Percentiles rank a stretch among this genome's conserved stretches.
Evolutionary conservation across 2,329 filamentous ascomycete genomes (phyloP).

Genomic region (Pseudomassariella vexata): DNA sequence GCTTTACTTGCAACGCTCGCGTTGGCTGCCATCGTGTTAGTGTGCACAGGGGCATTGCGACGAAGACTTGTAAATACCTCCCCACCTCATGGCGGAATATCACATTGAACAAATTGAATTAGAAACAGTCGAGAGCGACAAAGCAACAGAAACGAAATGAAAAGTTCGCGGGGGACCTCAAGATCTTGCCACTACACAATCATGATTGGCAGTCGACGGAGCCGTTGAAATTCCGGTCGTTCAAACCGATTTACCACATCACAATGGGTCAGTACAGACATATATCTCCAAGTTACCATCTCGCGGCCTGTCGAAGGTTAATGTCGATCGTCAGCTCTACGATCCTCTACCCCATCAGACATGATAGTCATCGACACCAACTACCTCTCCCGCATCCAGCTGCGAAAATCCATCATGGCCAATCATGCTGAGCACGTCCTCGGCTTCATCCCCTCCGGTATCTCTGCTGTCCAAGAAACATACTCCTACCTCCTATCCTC

Average conservation of each 20-base stretch:
- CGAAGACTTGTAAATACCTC: too few species aligned
- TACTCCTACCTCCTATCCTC: slow-evolving; percentile 40
- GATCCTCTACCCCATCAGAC: slow-evolving; percentile 36
- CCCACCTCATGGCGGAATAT: too few species aligned
- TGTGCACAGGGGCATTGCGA: too few species aligned
- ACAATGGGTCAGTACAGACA: slow-evolving; percentile 40
- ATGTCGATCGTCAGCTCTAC: slow-evolving; percentile 28
- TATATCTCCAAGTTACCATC: background rate
- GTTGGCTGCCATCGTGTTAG: too few species aligned
- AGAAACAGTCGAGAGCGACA: too few species aligned
- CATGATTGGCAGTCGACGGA: slow-evolving; percentile 34
- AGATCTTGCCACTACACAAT: slow-evolving; percentile 20
- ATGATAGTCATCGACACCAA: slow-evolving; percentile 47
- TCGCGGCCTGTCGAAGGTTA: background rate
- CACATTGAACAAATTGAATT: too few species aligned
- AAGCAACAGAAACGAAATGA: too few species aligned
- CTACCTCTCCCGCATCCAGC: slow-evolving; percentile 38
- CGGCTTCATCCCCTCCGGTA: slow-evolving; percentile 33
- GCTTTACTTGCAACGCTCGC: too few species aligned
- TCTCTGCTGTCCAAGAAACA: slow-evolving; percentile 37
- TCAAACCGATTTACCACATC: slow-evolving; percentile 47
- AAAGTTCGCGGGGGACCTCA: too few species aligned
- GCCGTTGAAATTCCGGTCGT: slow-evolving; percentile 37
- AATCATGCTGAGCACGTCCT: slow-evolving; percentile 33
- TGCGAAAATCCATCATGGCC: slow-evolving; percentile 31